Base-by-base conservation (phyloP, 306 rosid species). In the Notholithocarpus densiflorus region DNA sequence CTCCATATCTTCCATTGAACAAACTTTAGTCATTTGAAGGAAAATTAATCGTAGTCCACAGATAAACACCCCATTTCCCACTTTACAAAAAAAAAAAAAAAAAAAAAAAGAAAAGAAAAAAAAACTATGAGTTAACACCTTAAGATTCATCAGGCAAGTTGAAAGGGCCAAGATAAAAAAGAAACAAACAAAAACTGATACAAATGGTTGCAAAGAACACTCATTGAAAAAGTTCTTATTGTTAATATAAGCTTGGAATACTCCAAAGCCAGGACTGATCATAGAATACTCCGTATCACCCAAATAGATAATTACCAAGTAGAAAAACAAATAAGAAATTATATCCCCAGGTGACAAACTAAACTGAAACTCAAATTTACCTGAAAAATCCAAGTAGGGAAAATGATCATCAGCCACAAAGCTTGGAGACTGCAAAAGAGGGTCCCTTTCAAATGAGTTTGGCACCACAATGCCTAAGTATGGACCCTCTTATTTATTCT, bases 401-500 rank as follows among this genome's bases (percentile, higher is more conserved):
- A 80, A 84, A 15, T 82, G 64, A 9, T 57, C 72, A 77, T 93
- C 79, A 37, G 82, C 19, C 17, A 75, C 74, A 74, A 91, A 86
- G 74, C 74, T 81, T 29, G 83, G 24, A 72, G 98, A 92, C 45
- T 75, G 84, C 59, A 94, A 90, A 85, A 94, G 92, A 90, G 96
- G 98, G 59, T 79, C 79, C 79, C 90, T 23, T 88, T 92, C 97
- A 83, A 79, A 90, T 37, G 87, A 15, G 84, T 94, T 90, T 71
- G 98, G 96, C 75, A 87, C 92, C 74, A 90, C 92, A 79, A 94
- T 86, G 15, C 96, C 97, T 52, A 90, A 80, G 73, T 85, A 94
- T 72, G 93, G 92, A 11, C 96, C 96, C 83, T n/a, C 3, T 26
- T 31, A 74, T 90, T 90, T n/a, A 90, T 76, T 2, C 4, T 53